Percentiles rank a stretch among this genome's conserved stretches.
Conservation (phyloP, 2,329 filamentous ascomycete genomes). For the Alternaria solani region DNA sequence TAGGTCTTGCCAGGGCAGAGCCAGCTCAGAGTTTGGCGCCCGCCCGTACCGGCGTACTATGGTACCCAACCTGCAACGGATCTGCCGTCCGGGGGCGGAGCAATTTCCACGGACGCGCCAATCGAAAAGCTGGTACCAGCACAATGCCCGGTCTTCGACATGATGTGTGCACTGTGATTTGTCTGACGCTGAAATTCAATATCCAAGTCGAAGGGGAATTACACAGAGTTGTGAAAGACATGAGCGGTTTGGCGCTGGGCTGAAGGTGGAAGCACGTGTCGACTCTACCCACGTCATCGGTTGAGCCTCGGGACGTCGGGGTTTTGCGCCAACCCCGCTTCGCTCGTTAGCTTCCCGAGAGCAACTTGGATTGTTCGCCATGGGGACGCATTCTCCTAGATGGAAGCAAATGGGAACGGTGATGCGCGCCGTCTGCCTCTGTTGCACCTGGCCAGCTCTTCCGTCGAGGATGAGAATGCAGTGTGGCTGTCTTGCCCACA, state of each 20-base stretch:
- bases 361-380: neutral
- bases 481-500: conserved; percentile 18
- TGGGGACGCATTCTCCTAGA: neutral
- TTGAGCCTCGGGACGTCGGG: neutral
- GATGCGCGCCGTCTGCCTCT: neutral
- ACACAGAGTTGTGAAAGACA: neutral
- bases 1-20: neutral
- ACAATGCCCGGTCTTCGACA: neutral
- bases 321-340: neutral
- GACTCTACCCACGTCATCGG: conserved; percentile 19
- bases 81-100: conserved; percentile 20
- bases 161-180: conserved; percentile 43
- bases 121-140: neutral
- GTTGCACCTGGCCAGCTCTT: neutral
- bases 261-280: neutral
- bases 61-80: neutral
- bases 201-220: neutral
- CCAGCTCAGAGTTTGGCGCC: conserved; percentile 5
- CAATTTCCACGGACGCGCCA: conserved; percentile 25
- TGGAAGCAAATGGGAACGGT: neutral
- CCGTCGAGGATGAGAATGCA: conserved; percentile 13
- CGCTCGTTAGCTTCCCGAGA: neutral
- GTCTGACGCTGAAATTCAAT: conserved; percentile 29
- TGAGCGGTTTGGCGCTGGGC: conserved; percentile 3
- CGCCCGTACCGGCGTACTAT: neutral